phyloP scores from a whole-genome alignment of 129 eudicot species.

The Heracleum sosnowskyi region DNA sequence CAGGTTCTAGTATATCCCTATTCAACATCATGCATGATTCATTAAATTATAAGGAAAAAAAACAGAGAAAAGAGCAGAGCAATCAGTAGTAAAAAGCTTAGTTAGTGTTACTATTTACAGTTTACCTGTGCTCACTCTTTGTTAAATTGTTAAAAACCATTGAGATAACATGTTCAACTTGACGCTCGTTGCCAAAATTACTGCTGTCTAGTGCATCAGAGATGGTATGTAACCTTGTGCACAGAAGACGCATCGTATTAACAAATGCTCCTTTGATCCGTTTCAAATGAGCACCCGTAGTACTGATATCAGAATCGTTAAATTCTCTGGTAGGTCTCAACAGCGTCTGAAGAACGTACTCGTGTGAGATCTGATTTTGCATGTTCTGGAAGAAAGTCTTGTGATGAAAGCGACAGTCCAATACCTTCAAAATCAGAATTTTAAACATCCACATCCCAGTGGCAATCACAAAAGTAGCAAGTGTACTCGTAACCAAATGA shows the following conservation, averaged over 20 bases:
- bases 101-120: too few relatives aligned
- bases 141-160: conserved; percentile 28
- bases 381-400: conserved; percentile 27
- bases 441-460: conserved; percentile 29
- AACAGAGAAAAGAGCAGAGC: not conserved
- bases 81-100: not conserved
- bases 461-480: conserved; percentile 25
- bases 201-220: not conserved
- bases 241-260: not conserved
- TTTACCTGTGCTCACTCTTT: conserved; percentile 23
- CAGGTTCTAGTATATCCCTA: conserved; percentile 34
- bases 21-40: not conserved
- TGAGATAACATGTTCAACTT: conserved; percentile 22
- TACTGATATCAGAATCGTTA: conserved; percentile 1
- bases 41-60: not conserved
- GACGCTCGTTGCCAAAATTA: conserved; percentile 12
- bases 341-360: conserved; percentile 24
- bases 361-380: conserved; percentile 27
- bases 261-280: not conserved
- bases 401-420: conserved; percentile 30
- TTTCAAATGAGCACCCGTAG: conserved; percentile 1
- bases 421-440: conserved; percentile 23
- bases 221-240: conserved; percentile 10
- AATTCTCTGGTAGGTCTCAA: conserved; percentile 21
- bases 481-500: conserved; percentile 17